Evolutionary conservation across 78 protist genomes (phyloP).

Genomic region (Dictyostelium capitatum): DNA sequence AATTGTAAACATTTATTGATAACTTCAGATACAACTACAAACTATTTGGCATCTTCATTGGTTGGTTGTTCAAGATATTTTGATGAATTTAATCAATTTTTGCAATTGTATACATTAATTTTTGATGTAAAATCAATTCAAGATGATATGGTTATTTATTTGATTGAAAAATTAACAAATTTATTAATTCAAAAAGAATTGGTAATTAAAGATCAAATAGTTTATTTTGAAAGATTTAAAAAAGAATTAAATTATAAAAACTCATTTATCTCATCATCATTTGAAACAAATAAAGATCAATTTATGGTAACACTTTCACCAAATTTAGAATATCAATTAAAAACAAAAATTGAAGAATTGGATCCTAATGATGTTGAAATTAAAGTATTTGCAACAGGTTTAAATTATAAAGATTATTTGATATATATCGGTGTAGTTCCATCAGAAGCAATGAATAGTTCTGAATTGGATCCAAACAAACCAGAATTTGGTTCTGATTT

Average conservation of each 20-base stretch:
- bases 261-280: neutral
- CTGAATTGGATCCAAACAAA: no score
- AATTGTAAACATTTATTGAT: neutral
- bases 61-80: neutral
- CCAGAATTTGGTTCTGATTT: no score
- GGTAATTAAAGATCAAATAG: neutral
- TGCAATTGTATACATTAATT: no score
- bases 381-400: constrained; percentile 11
- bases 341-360: neutral
- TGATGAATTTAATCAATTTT: neutral
- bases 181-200: neutral
- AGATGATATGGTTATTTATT: no score
- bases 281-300: no score
- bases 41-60: neutral
- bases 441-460: no score
- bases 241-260: neutral
- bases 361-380: constrained; percentile 28
- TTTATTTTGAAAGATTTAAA: constrained; percentile 13
- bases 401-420: constrained; percentile 46
- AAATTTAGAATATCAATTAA: no score
- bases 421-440: constrained; percentile 8
- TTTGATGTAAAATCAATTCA: no score
- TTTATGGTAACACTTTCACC: no score
- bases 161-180: no score
- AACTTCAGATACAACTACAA: neutral